Evolutionary conservation across 768 basidiomycete genomes (phyloP).

Genomic region (Mycena pura): DNA sequence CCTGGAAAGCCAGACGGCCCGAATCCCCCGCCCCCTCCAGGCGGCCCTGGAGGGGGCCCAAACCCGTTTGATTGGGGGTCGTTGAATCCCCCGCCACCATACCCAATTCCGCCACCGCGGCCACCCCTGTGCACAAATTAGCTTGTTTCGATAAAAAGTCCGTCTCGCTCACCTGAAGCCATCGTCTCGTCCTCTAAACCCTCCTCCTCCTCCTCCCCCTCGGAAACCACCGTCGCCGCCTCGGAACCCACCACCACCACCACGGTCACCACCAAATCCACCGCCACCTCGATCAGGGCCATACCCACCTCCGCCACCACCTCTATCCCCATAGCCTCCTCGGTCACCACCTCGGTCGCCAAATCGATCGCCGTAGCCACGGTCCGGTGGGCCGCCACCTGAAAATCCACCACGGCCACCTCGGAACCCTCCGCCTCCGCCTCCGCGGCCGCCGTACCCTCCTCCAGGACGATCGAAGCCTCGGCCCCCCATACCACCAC

Average conservation of each 20-base stretch:
- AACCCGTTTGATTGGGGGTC: slow-evolving; percentile 61
- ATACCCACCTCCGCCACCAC: slow-evolving; percentile 49
- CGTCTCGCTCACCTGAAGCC: slow-evolving; percentile 63
- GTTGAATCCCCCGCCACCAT: slow-evolving; percentile 64
- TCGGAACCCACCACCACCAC: not conserved
- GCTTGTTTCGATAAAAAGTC: too few relatives aligned
- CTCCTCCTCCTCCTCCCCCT: slow-evolving; percentile 28
- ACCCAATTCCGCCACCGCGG: slow-evolving; percentile 78
- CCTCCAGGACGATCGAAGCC: too few relatives aligned
- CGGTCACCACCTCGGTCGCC: slow-evolving; percentile 53
- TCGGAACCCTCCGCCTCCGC: slow-evolving; percentile 45
- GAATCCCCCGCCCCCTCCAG: slow-evolving; percentile 47
- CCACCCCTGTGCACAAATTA: slow-evolving; percentile 53
- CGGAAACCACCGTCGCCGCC: slow-evolving; percentile 46
- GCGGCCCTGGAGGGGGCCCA: slow-evolving; percentile 53
- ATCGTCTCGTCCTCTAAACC: slow-evolving; percentile 41
- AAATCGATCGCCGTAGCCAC: slow-evolving; percentile 44
- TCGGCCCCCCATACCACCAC: slow-evolving; percentile 50
- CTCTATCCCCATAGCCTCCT: slow-evolving; percentile 41
- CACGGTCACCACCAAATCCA: slow-evolving; percentile 42
- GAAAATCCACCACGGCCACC: slow-evolving; percentile 48
- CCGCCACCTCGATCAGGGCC: slow-evolving; percentile 45
- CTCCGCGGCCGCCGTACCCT: slow-evolving; percentile 52
- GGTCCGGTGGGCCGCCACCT: slow-evolving; percentile 43
- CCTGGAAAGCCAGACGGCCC: slow-evolving; percentile 48